A percentile compares a stretch with the other conserved stretches of the same genome.
phyloP scores from a whole-genome alignment of 2,329 filamentous ascomycete species.

The Aphanoascus verrucosus region DNA sequence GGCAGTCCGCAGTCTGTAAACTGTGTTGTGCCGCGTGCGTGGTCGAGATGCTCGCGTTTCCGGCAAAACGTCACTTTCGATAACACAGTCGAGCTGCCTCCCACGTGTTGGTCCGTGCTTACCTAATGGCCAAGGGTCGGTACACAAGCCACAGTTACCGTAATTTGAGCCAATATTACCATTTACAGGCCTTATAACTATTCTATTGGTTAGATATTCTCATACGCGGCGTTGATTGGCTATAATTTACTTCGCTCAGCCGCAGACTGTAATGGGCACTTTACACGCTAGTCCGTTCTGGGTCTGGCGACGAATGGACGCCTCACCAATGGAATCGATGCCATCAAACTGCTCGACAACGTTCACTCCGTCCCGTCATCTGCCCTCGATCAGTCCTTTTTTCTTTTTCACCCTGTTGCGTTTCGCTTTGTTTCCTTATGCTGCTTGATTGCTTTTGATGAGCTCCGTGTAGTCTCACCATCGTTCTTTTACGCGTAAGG shows the following conservation, averaged over 20 bases:
- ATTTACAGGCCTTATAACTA: too few relatives aligned
- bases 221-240: not conserved
- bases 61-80: not conserved
- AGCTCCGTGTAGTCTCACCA: not conserved
- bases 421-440: not conserved
- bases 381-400: not conserved
- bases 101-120: not conserved
- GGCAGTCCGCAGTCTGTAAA: not conserved
- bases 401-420: not conserved
- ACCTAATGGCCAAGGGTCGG: not conserved
- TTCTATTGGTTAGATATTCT: not conserved
- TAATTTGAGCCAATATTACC: not conserved
- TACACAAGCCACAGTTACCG: not conserved
- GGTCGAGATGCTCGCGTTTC: too few relatives aligned
- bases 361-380: not conserved
- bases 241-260: not conserved
- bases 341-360: constrained; percentile 8
- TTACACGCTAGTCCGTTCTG: not conserved
- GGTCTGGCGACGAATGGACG: not conserved
- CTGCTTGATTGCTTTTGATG: not conserved
- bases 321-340: constrained; percentile 9
- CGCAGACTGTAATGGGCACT: not conserved
- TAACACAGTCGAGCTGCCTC: not conserved
- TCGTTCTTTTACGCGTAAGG: not conserved
- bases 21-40: not conserved